These are phyloP conservation scores for Perkinsela sp. DNA, from an alignment of 208 protist species.

Conservation along the genomic window DNA sequence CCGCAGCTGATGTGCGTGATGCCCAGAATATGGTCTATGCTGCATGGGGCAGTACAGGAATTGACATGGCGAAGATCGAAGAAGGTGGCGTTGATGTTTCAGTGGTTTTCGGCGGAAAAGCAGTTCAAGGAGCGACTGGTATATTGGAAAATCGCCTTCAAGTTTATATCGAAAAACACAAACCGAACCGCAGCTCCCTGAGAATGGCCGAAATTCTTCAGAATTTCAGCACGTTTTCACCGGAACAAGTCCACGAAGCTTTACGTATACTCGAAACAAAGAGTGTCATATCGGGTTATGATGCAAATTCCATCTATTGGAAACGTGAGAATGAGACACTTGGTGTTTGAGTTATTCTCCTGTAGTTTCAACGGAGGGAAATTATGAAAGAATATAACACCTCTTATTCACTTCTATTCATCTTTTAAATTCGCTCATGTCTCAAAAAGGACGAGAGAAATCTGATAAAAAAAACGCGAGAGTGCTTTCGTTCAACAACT, in stretches of 20 bases:
- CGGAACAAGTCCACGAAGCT: background rate
- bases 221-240: background rate
- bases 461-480: too few relatives aligned
- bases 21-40: conserved; percentile 57
- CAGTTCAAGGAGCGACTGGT: background rate
- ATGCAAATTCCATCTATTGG: background rate
- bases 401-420: too few relatives aligned
- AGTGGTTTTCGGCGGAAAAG: background rate
- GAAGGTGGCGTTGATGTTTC: conserved; percentile 5
- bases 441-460: too few relatives aligned
- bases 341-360: too few relatives aligned
- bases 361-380: too few relatives aligned
- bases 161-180: background rate
- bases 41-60: conserved; percentile 7
- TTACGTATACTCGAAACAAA: background rate
- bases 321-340: too few relatives aligned
- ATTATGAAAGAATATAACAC: too few relatives aligned
- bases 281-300: background rate
- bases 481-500: background rate
- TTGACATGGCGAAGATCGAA: conserved; percentile 1
- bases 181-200: background rate
- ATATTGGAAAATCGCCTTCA: background rate
- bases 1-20: conserved; percentile 45
- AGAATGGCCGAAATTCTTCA: background rate
- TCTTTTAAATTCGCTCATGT: too few relatives aligned